phyloP scores from a whole-genome alignment of 768 basidiomycete genomes.

The Mycena floridula region DNA sequence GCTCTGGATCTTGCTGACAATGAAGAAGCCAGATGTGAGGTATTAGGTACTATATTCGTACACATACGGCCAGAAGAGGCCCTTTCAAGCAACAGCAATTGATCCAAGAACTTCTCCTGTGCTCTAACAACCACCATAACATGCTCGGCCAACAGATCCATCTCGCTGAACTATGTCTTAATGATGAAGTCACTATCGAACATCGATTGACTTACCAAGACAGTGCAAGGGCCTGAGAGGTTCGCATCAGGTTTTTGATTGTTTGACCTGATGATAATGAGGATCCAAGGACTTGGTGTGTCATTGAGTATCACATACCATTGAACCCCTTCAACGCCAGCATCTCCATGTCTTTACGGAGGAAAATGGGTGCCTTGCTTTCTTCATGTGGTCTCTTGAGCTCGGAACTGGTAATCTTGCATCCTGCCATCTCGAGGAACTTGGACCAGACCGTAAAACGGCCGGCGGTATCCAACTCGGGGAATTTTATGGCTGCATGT shows the following conservation, averaged over 20 bases:
- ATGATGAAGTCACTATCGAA: background rate
- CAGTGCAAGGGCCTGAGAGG: conserved; percentile 21
- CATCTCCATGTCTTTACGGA: conserved; percentile 12
- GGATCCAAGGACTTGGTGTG: background rate
- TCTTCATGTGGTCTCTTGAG: background rate
- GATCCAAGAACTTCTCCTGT: conserved; percentile 19
- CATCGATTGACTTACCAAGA: conserved; percentile 9
- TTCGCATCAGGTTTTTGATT: conserved; percentile 26
- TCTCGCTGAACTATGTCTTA: background rate
- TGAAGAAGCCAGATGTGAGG: too few species aligned
- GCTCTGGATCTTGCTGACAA: too few species aligned
- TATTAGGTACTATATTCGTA: too few species aligned
- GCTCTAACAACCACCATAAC: conserved; percentile 16
- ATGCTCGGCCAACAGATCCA: conserved; percentile 7
- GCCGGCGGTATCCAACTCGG: conserved; percentile 14
- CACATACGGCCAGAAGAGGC: too few species aligned
- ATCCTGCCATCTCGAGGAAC: conserved; percentile 16
- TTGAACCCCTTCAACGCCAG: conserved; percentile 21
- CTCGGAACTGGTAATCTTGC: conserved; percentile 2
- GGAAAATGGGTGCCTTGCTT: conserved; percentile 3
- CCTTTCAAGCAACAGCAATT: too few species aligned
- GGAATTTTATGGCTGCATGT: conserved; percentile 22
- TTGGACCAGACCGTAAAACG: conserved; percentile 18
- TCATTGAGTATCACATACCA: conserved; percentile 7
- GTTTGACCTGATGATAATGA: conserved; percentile 10